A percentile compares a stretch with the other conserved stretches of the same genome.
Evolutionary conservation across 768 basidiomycete genomes (phyloP).

Genomic region (Hygrophorus pudorinus): DNA sequence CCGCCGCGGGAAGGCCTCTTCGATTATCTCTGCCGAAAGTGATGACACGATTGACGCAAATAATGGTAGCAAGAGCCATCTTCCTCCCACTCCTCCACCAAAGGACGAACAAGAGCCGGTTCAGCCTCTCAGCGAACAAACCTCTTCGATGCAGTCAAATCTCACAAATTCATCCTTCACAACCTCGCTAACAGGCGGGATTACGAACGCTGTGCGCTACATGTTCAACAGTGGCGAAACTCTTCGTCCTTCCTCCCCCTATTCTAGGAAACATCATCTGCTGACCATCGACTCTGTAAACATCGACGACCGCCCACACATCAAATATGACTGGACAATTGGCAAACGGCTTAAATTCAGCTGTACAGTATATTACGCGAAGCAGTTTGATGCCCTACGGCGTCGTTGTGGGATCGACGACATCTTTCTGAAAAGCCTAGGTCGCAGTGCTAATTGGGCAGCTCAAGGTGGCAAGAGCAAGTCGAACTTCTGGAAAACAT

Average conservation of each 20-base stretch:
- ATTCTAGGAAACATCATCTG: slow-evolving; percentile 42
- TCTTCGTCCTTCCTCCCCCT: slow-evolving; percentile 23
- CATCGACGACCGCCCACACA: slow-evolving; percentile 71
- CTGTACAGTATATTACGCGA: slow-evolving; percentile 77
- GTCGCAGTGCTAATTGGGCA: slow-evolving; percentile 52
- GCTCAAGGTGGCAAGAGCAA: slow-evolving; percentile 77
- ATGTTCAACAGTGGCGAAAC: slow-evolving; percentile 32
- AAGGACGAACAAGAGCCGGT: slow-evolving; percentile 17
- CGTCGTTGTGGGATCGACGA: slow-evolving; percentile 58
- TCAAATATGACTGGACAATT: slow-evolving; percentile 75
- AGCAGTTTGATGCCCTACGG: slow-evolving; percentile 64
- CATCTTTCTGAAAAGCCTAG: slow-evolving; percentile 49
- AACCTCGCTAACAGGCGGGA: slow-evolving; percentile 37
- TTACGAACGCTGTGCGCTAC: slow-evolving; percentile 51
- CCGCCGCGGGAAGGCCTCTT: slow-evolving; percentile 28
- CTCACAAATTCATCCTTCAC: slow-evolving; percentile 31
- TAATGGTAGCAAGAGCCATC: neutral
- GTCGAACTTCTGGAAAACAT: slow-evolving; percentile 75
- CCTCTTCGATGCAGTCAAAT: neutral
- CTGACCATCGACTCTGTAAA: slow-evolving; percentile 28
- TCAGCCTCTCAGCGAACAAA: neutral
- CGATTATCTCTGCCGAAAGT: slow-evolving; percentile 30
- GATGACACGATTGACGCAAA: slow-evolving; percentile 24
- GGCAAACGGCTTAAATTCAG: slow-evolving; percentile 67
- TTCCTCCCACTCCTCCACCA: slow-evolving; percentile 19